Evolutionary conservation across 2,329 filamentous ascomycete genomes (phyloP), one percentile per base, ranked within the genome.

Genomic region (Uncinocarpus reesii): DNA sequence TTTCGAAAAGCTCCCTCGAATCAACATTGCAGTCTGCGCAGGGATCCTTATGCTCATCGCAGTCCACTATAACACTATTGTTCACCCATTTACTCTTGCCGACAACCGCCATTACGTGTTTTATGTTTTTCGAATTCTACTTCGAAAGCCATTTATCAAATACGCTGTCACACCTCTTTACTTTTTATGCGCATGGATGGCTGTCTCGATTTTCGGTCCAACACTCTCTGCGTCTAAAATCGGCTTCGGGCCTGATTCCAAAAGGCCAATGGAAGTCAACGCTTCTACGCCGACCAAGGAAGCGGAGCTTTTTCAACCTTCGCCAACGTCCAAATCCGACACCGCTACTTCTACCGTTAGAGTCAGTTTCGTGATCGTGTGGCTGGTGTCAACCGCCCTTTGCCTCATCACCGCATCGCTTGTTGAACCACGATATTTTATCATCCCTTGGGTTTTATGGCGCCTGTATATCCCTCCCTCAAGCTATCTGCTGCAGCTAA

Each of bases 51-150:
- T 75, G 55, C 57, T 73, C 15, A 58, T 63, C 5, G 66, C 74
- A 2, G 80, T 95, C 20, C 77, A 79, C 53, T 83, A 78, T 73
- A 96, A 95, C 73, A 98, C 92, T 28, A 83, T 95, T 53, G 78
- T 96, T 36, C 92, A 98, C 61, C 90, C 92, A 0, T 98, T 96
- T 63, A 95, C 89, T 0, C 76, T 96, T 0, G 92, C 92, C 28
- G 92, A 98, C 65, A 98, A 98, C 65, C 76, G 92, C 2, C 92
- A 98, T 65, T 98, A 95, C 70, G 83, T 94, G 64, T 98, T 98
- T 66, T 98, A 98, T 68, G 73, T 94, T 52, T 98, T 98, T 71
- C 81, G 88, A 1, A 80, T 88, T 59, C 81, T 84, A 4, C 81
- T 96, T 31, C 76, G 84, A 2, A 77, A 85, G 35, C 70, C 73